Percentiles rank a stretch among this genome's conserved stretches.
Evolutionary conservation across 441 rosid species (phyloP).

Genomic region (Aquilaria agallochum): DNA sequence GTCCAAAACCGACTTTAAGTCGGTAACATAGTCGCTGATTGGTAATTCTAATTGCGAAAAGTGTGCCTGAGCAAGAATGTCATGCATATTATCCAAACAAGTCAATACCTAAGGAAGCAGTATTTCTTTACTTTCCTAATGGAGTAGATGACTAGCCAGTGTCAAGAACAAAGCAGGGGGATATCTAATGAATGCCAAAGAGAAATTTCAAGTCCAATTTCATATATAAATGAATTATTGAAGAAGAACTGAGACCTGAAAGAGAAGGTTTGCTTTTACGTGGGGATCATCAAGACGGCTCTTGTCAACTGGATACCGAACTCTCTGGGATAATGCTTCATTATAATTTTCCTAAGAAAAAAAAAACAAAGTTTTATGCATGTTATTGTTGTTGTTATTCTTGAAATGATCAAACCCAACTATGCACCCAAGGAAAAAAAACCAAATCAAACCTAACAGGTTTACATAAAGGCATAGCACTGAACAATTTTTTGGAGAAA

Average conservation of each 20-base stretch:
- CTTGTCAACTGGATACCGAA: constrained; percentile 68
- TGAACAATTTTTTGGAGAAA: neutral
- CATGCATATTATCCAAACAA: neutral
- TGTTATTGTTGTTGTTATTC: too few species aligned
- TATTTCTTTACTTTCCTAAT: neutral
- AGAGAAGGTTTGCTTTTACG: constrained; percentile 84
- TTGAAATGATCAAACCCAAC: too few species aligned
- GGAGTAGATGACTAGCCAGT: neutral
- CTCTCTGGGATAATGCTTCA: constrained; percentile 71
- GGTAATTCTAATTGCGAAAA: constrained; percentile 89
- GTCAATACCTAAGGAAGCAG: too few species aligned
- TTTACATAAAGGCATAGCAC: neutral
- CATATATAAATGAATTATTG: constrained; percentile 5
- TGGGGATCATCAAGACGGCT: constrained; percentile 93
- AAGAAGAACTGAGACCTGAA: constrained; percentile 52
- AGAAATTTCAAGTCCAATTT: neutral
- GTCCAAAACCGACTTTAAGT: constrained; percentile 95
- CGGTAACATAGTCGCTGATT: constrained; percentile 90
- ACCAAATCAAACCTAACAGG: neutral
- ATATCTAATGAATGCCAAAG: neutral
- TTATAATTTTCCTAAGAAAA: constrained; percentile 74
- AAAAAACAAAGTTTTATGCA: constrained; percentile 9
- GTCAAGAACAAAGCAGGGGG: constrained; percentile 2
- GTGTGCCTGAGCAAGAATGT: constrained; percentile 66
- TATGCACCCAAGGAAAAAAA: neutral